A percentile compares a stretch with the other conserved stretches of the same genome.
These are phyloP conservation scores for Teunomyces barrocoloradensis DNA, from an alignment of 805 yeast genomes.

Conservation along the genomic window DNA sequence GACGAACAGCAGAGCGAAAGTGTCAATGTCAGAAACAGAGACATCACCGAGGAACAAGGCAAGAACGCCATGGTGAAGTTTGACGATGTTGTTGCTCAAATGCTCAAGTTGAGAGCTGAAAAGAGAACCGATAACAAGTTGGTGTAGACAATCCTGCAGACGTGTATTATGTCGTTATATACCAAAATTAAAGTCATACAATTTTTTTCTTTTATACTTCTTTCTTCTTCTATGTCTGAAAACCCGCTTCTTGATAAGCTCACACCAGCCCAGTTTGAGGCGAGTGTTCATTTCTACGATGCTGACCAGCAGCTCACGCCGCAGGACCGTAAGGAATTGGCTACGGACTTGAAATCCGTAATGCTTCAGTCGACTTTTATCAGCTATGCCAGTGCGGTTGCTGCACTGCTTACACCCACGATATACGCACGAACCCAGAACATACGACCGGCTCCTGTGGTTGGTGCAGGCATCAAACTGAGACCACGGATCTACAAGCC, in stretches of 20 bases:
- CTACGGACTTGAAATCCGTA: slow-evolving; percentile 27
- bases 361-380: slow-evolving; percentile 22
- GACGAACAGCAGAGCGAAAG: slow-evolving; percentile 76
- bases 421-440: slow-evolving; percentile 14
- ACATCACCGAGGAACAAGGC: slow-evolving; percentile 86
- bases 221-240: neutral
- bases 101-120: slow-evolving; percentile 63
- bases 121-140: slow-evolving; percentile 68
- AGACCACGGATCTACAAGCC: slow-evolving; percentile 28
- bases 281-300: slow-evolving; percentile 39
- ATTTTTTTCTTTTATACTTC: neutral
- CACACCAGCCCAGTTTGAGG: slow-evolving; percentile 20
- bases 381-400: slow-evolving; percentile 25
- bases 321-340: slow-evolving; percentile 29
- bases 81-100: slow-evolving; percentile 67
- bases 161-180: neutral
- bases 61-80: slow-evolving; percentile 82
- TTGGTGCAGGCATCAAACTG: slow-evolving; percentile 1
- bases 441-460: slow-evolving; percentile 5
- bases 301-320: slow-evolving; percentile 35
- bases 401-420: slow-evolving; percentile 32
- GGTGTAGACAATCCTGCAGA: slow-evolving; percentile 6
- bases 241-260: slow-evolving; percentile 2
- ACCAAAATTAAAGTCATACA: neutral
- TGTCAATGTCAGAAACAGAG: slow-evolving; percentile 97